Conservation (phyloP, 2,329 filamentous ascomycete genomes). For the Trematosphaeria pertusa region DNA sequence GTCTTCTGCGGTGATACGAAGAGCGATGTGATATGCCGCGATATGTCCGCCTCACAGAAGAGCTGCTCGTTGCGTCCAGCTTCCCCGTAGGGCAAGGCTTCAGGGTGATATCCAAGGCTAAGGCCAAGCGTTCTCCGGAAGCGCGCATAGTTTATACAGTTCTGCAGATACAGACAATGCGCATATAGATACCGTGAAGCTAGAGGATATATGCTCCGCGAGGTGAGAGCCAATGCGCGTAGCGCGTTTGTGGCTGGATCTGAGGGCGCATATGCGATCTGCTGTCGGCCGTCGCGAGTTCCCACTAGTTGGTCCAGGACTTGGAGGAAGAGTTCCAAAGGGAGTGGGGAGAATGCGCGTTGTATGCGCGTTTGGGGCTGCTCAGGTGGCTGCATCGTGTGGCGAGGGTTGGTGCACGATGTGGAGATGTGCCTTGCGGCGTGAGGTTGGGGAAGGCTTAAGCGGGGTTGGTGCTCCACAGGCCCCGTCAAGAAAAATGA, state of each 20-base stretch:
- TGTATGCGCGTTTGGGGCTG: conserved; percentile 1
- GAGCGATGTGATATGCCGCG: conserved; percentile 23
- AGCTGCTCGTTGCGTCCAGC: conserved; percentile 24
- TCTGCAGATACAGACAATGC: conserved; percentile 32
- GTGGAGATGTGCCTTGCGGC: too few species aligned
- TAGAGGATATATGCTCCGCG: conserved; percentile 22
- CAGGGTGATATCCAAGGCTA: conserved; percentile 25
- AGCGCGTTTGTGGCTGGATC: conserved; percentile 30
- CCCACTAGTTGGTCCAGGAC: conserved; percentile 38
- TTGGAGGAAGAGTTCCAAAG: conserved; percentile 33
- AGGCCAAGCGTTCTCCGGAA: conserved; percentile 36
- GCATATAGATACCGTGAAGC: conserved; percentile 36
- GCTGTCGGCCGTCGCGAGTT: conserved; percentile 17
- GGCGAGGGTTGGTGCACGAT: too few species aligned
- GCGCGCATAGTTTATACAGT: conserved; percentile 21
- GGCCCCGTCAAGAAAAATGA: too few species aligned
- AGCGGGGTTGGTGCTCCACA: too few species aligned
- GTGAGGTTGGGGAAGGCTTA: too few species aligned
- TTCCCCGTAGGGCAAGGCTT: conserved; percentile 27
- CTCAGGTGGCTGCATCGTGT: not conserved
- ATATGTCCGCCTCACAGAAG: conserved; percentile 20
- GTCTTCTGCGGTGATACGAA: conserved; percentile 29
- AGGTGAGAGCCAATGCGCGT: conserved; percentile 33
- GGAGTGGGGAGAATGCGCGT: conserved; percentile 38
- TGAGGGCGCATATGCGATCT: conserved; percentile 29